phyloP scores from a whole-genome alignment of 2,329 filamentous ascomycete genomes.

The Fonsecaea pugnacius region DNA sequence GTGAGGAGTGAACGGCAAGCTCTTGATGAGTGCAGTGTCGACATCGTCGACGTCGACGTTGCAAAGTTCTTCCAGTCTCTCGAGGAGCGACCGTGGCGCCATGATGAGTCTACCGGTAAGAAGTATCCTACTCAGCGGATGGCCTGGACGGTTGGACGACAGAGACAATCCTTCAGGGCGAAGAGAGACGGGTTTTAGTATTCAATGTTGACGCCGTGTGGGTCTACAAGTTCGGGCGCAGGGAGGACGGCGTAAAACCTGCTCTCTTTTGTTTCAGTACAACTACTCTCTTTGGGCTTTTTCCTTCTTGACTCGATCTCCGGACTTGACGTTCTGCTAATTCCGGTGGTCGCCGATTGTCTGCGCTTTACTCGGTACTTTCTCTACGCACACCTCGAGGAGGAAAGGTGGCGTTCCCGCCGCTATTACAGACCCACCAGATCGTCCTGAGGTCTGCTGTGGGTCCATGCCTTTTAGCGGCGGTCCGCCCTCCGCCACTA shows the following conservation, averaged over 20 bases:
- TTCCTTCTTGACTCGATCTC: neutral
- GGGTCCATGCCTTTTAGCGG: neutral
- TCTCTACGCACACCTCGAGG: too few species aligned
- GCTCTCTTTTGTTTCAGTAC: neutral
- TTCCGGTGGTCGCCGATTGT: neutral
- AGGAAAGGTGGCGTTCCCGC: neutral
- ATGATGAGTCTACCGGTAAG: neutral
- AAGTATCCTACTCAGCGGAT: neutral
- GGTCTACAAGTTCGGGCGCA: neutral
- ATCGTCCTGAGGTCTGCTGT: neutral
- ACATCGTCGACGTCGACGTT: slow-evolving; percentile 15
- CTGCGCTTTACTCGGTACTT: neutral
- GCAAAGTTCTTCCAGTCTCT: slow-evolving; percentile 11
- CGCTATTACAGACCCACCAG: neutral
- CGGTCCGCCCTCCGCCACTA: neutral
- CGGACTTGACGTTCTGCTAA: neutral
- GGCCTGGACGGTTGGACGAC: neutral
- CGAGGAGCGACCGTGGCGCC: neutral
- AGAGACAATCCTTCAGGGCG: neutral
- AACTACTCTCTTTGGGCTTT: neutral
- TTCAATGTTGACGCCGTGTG: neutral
- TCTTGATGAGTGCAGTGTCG: neutral
- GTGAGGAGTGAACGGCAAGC: slow-evolving; percentile 10
- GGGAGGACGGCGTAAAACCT: neutral
- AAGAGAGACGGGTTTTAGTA: neutral